phyloP scores from a whole-genome alignment of 768 basidiomycete genomes.

The Thelephora ganbajun region DNA sequence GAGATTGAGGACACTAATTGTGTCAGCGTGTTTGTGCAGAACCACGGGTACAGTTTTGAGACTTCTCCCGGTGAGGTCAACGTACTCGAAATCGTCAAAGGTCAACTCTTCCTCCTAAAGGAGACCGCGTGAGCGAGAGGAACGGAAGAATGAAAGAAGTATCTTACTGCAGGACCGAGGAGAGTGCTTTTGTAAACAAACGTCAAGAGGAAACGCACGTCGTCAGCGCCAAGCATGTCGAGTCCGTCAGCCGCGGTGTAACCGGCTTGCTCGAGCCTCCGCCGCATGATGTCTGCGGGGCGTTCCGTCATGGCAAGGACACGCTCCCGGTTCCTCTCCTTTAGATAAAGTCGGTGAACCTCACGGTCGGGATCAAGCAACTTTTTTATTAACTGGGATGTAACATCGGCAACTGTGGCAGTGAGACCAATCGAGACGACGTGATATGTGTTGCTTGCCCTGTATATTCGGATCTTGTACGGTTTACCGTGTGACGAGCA shows the following conservation, averaged over 20 bases:
- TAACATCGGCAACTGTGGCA: slow-evolving; percentile 58
- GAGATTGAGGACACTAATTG: slow-evolving; percentile 73
- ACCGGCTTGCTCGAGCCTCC: slow-evolving; percentile 79
- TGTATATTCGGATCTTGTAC: slow-evolving; percentile 66
- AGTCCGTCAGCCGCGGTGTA: slow-evolving; percentile 72
- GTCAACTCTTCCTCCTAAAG: slow-evolving; percentile 59
- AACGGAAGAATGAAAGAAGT: slow-evolving; percentile 2
- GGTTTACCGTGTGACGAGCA: slow-evolving; percentile 2
- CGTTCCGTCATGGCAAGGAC: slow-evolving; percentile 68
- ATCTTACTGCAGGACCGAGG: slow-evolving; percentile 46
- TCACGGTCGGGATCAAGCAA: slow-evolving; percentile 36
- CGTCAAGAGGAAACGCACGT: slow-evolving; percentile 73
- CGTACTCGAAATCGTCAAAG: slow-evolving; percentile 56
- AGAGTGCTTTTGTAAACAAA: slow-evolving; percentile 80
- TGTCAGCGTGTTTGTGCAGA: slow-evolving; percentile 72
- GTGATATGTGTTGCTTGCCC: slow-evolving; percentile 58
- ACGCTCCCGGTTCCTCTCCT: slow-evolving; percentile 73
- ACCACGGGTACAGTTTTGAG: slow-evolving; percentile 81
- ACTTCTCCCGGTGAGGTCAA: slow-evolving; percentile 72
- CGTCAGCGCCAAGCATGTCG: slow-evolving; percentile 63
- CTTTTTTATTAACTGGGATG: slow-evolving; percentile 45
- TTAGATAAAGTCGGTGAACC: slow-evolving; percentile 57
- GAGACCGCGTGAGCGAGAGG: background rate
- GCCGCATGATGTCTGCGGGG: slow-evolving; percentile 73
- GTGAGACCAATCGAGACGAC: slow-evolving; percentile 48